These are phyloP conservation scores for Pichia sp. DNA, from an alignment of 1,139 yeast species.

Conservation along the genomic window DNA sequence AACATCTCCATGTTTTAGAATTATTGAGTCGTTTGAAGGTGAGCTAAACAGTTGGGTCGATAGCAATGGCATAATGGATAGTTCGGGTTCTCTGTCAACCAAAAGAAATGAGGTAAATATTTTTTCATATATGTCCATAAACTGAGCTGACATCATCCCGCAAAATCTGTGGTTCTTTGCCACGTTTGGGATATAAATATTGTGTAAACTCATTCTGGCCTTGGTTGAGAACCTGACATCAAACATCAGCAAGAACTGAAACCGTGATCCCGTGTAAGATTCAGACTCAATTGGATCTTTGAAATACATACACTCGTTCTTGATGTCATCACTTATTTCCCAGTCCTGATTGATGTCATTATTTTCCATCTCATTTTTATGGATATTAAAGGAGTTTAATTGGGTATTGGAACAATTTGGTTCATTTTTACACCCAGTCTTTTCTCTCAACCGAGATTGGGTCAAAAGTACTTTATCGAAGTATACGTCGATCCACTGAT, in stretches of 20 bases:
- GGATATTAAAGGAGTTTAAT: neutral
- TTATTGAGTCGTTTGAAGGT: conserved; percentile 65
- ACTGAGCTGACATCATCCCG: conserved; percentile 60
- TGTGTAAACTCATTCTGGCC: conserved; percentile 53
- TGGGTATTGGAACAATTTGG: too few relatives aligned
- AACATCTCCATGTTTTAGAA: conserved; percentile 63
- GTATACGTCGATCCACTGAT: conserved; percentile 15
- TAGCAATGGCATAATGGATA: conserved; percentile 62
- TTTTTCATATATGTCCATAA: conserved; percentile 74
- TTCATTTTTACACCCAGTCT: neutral
- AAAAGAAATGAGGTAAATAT: conserved; percentile 67
- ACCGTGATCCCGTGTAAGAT: conserved; percentile 54
- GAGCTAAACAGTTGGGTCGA: conserved; percentile 87
- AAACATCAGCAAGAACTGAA: conserved; percentile 65
- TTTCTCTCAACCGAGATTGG: conserved; percentile 7
- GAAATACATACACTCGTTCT: conserved; percentile 41
- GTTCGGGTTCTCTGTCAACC: conserved; percentile 77
- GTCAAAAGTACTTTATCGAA: conserved; percentile 16
- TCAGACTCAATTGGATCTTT: conserved; percentile 10
- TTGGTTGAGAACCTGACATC: conserved; percentile 71
- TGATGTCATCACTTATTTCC: conserved; percentile 35
- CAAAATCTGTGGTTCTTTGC: conserved; percentile 59
- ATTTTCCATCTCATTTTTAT: neutral
- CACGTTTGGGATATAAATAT: conserved; percentile 60
- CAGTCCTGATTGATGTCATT: too few relatives aligned